These are phyloP conservation scores for Babesia ovata DNA, from an alignment of 169 alveolate genomes.

Conservation along the genomic window DNA sequence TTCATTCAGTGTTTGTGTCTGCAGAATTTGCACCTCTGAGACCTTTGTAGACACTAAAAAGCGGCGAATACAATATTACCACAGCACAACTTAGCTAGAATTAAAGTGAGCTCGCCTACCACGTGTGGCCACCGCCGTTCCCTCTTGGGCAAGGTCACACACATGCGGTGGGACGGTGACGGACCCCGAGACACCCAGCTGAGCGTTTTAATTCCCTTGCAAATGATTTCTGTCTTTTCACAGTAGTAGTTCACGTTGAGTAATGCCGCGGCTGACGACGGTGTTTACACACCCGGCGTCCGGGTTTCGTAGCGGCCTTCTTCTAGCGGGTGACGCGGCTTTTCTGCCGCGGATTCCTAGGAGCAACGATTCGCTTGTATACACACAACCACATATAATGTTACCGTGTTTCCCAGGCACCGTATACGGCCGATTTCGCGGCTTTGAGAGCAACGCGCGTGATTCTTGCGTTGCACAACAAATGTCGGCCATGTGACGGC, in stretches of 20 bases:
- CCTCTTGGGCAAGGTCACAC: neutral
- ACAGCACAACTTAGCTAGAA: too few relatives aligned
- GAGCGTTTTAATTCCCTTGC: too few relatives aligned
- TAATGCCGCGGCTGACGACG: neutral
- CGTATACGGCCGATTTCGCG: neutral
- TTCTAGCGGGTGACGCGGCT: neutral
- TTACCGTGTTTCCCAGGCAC: neutral
- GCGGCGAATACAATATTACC: too few relatives aligned
- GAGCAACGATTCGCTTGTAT: neutral
- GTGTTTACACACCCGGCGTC: constrained; percentile 1
- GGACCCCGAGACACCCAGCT: neutral
- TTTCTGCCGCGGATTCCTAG: neutral
- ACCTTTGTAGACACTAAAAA: too few relatives aligned
- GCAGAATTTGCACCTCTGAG: neutral
- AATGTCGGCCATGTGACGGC: constrained; percentile 7
- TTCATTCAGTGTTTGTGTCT: neutral
- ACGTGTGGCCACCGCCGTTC: too few relatives aligned
- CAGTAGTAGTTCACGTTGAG: neutral
- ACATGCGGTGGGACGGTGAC: neutral
- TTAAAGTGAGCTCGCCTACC: too few relatives aligned
- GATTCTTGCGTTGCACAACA: constrained; percentile 34
- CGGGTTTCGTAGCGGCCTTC: neutral
- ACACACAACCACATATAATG: neutral
- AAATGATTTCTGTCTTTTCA: too few relatives aligned
- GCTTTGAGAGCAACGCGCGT: neutral